Percentiles rank a stretch among this genome's conserved stretches.
Conservation (phyloP, 805 yeast genomes). For the Starmerella floricola region DNA sequence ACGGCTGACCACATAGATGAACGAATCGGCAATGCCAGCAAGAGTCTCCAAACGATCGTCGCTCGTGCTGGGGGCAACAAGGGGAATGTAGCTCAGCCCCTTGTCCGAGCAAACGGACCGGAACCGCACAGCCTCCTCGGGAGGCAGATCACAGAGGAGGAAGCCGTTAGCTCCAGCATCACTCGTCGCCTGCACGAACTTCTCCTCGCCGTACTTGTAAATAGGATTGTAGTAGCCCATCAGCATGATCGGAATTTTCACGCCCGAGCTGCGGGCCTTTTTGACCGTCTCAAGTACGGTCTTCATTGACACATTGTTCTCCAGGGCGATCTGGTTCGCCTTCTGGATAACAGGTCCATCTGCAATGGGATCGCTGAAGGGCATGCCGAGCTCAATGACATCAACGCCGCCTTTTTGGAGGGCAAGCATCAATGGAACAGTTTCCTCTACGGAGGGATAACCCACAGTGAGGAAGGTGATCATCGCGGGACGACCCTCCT, state of each 20-base stretch:
- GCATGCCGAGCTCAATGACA: slow-evolving; percentile 86
- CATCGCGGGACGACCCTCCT: slow-evolving; percentile 68
- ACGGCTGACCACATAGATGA: slow-evolving; percentile 89
- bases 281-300: slow-evolving; percentile 59
- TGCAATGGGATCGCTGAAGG: slow-evolving; percentile 96
- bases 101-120: slow-evolving; percentile 55
- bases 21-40: slow-evolving; percentile 83
- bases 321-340: slow-evolving; percentile 64
- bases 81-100: slow-evolving; percentile 77
- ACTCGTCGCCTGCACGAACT: slow-evolving; percentile 64
- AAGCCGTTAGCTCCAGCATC: slow-evolving; percentile 91
- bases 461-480: slow-evolving; percentile 93
- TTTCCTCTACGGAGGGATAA: slow-evolving; percentile 75
- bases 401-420: slow-evolving; percentile 95
- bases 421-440: slow-evolving; percentile 73
- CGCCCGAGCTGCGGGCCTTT: slow-evolving; percentile 70
- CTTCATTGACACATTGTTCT: slow-evolving; percentile 65
- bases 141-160: slow-evolving; percentile 91
- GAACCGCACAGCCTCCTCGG: slow-evolving; percentile 88
- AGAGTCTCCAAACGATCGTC: slow-evolving; percentile 72
- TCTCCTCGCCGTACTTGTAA: slow-evolving; percentile 75
- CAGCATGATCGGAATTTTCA: slow-evolving; percentile 73
- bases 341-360: slow-evolving; percentile 96
- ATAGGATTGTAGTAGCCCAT: slow-evolving; percentile 99
- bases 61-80: slow-evolving; percentile 94